These are phyloP conservation scores for Metschnikowia baotianmanensis DNA, from an alignment of 805 yeast genomes.

Conservation along the genomic window DNA sequence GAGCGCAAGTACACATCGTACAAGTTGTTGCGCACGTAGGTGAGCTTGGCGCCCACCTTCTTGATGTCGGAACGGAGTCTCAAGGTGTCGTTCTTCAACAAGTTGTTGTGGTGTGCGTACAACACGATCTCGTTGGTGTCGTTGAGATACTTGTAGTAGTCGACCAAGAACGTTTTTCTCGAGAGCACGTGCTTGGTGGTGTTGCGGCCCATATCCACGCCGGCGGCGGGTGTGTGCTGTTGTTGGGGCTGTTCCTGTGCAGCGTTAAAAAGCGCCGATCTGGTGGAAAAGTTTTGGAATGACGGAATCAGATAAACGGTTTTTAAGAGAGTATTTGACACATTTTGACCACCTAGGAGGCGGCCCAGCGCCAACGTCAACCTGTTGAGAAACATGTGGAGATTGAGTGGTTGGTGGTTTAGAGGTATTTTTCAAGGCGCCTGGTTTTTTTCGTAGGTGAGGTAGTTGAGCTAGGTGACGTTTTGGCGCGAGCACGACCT, in stretches of 20 bases:
- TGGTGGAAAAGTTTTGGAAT: constrained; percentile 6
- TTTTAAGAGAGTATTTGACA: not conserved
- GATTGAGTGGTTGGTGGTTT: not conserved
- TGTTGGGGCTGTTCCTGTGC: not conserved
- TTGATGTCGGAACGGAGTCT: constrained; percentile 58
- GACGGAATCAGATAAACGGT: not conserved
- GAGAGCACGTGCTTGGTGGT: constrained; percentile 65
- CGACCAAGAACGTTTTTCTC: constrained; percentile 84
- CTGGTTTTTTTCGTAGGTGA: constrained; percentile 1
- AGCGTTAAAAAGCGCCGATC: not conserved
- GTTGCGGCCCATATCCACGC: constrained; percentile 24
- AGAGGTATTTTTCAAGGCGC: not conserved
- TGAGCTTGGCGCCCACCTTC: constrained; percentile 65
- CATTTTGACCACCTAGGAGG: not conserved
- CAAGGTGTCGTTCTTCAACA: constrained; percentile 66
- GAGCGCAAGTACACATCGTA: constrained; percentile 77
- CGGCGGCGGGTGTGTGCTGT: not conserved
- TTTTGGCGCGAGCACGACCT: constrained; percentile 12
- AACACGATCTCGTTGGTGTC: constrained; percentile 67
- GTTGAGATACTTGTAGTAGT: constrained; percentile 70
- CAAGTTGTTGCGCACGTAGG: constrained; percentile 64
- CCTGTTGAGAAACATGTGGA: constrained; percentile 3
- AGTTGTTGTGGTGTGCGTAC: constrained; percentile 82
- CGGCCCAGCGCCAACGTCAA: constrained; percentile 2
- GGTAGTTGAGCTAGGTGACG: constrained; percentile 3